Evolutionary conservation across 73 alveolate species (phyloP).

Genomic region (Symbiodinium natans): DNA sequence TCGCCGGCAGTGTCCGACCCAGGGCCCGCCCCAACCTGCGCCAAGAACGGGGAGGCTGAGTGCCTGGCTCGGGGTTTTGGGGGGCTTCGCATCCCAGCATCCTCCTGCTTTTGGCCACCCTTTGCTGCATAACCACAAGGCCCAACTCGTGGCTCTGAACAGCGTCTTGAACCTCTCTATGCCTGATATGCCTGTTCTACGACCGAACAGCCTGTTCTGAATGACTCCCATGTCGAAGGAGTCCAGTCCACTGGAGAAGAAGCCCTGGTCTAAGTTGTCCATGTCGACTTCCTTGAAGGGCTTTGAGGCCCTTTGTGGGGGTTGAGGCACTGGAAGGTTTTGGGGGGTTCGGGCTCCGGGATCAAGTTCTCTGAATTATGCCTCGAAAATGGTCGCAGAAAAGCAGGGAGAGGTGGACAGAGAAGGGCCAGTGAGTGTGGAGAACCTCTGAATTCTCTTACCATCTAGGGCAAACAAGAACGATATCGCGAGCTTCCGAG

Average conservation of each 20-base stretch:
- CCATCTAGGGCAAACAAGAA: no score
- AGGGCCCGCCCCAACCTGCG: constrained; percentile 74
- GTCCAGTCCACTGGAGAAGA: constrained; percentile 48
- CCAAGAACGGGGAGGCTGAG: no score
- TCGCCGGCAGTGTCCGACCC: constrained; percentile 74
- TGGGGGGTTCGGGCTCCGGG: neutral
- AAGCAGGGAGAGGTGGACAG: neutral
- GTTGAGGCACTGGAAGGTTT: neutral
- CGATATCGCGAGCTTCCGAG: no score
- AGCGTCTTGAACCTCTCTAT: no score
- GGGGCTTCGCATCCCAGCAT: no score
- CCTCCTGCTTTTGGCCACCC: no score
- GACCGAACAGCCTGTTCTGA: constrained; percentile 30
- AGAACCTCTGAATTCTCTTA: neutral
- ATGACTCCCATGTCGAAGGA: constrained; percentile 86
- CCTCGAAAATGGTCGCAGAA: neutral
- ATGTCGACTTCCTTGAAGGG: constrained; percentile 47
- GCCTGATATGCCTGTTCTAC: no score
- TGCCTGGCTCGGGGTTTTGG: no score
- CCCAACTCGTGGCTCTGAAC: no score
- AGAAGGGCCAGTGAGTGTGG: neutral
- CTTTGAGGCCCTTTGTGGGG: neutral
- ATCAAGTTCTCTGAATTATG: neutral
- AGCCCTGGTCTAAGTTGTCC: constrained; percentile 71
- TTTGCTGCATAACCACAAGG: no score